phyloP scores from a whole-genome alignment of 495 filamentous ascomycete species.

The Usnea hakonensis region DNA sequence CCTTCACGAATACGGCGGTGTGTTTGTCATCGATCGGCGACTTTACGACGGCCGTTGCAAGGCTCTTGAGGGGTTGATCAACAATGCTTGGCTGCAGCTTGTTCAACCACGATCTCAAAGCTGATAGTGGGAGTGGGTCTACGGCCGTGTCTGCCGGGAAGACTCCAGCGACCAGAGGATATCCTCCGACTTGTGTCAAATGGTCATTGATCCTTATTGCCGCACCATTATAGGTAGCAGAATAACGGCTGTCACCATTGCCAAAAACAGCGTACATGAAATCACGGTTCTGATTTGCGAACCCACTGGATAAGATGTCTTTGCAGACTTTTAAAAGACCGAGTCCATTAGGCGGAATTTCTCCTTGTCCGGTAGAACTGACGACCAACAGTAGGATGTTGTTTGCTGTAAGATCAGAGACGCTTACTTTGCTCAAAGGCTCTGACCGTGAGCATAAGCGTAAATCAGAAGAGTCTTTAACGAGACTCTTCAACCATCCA shows the following conservation, averaged over 20 bases:
- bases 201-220: conserved; percentile 13
- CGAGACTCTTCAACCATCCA: conserved; percentile 2
- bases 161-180: conserved; percentile 10
- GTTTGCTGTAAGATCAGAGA: conserved; percentile 9
- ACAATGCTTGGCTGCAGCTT: conserved; percentile 13
- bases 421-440: conserved; percentile 10
- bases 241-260: conserved; percentile 27
- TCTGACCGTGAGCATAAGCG: not conserved
- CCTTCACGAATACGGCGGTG: not conserved
- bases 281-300: not conserved
- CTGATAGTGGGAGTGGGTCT: conserved; percentile 11
- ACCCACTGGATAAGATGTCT: not conserved
- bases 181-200: conserved; percentile 16
- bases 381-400: conserved; percentile 20
- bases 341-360: conserved; percentile 22
- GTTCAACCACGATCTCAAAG: conserved; percentile 22
- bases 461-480: not conserved
- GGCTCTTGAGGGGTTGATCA: not conserved
- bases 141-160: conserved; percentile 21
- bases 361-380: conserved; percentile 25
- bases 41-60: not conserved
- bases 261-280: conserved; percentile 23
- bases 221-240: conserved; percentile 24
- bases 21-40: not conserved
- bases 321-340: conserved; percentile 4